Base-by-base conservation (phyloP, 2,329 filamentous ascomycete species). In the Botryotinia convoluta region DNA sequence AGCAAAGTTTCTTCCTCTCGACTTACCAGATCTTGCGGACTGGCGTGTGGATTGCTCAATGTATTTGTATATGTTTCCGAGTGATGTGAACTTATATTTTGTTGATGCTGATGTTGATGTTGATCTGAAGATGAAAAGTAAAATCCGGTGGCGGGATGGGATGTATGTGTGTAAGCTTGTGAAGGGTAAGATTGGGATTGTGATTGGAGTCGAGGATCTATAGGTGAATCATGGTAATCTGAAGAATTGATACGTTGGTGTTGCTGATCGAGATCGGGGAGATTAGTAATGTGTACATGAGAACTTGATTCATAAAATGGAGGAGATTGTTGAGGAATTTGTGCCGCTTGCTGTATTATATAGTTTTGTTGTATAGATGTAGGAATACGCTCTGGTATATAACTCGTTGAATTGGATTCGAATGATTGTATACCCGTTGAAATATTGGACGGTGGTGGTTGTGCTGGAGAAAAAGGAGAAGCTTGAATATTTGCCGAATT, bases 81-180 rank as follows among this genome's bases (percentile, higher is more conserved):
- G 26, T 54, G 65, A 26, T 57, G n/a, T 14, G 35, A 10, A 16
- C 4, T 42, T 32, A 57, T 26, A 32, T 42, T 42, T 37, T 32
- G 35, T 29, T 42, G 65, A 6, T 68, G 48, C 18, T 42, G 65
- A 6, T 68, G 48, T 26, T 57, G 65, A 18, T 68, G 48, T 42
- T 57, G 65, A 26, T 68, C 48, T 42, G 42, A 65, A 65, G 65
- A 37, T 20, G 65, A 42, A 57, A 51, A 48, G 29, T 68, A 68
- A 9, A 26, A 68, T 5, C 35, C 26, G n/a, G 65, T 68, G 18
- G 48, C 65, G 18, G 65, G 65, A n/a, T 68, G 35, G 18, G 48
- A n/a, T 14, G 37, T 42, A 9, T 32, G 42, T 39, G 29, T 51
- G 26, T 51, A 51, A 29, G 59, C 0, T 16, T 64, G 26, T 51